Conservation (phyloP, 2,329 filamentous ascomycete genomes). For the Verticillium albo-atrum region DNA sequence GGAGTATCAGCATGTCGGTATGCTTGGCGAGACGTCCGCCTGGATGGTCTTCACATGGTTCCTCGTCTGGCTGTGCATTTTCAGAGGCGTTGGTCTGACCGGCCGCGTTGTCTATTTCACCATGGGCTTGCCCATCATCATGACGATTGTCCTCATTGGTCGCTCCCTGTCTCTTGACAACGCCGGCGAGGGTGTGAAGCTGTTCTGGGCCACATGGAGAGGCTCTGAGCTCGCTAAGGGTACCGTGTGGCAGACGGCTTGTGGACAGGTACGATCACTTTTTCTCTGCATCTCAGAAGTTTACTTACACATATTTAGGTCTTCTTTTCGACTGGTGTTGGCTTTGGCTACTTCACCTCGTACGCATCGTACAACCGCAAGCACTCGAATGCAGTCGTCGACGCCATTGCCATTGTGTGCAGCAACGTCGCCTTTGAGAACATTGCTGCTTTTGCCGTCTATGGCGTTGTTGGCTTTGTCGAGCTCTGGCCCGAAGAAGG, state of each 20-base stretch:
- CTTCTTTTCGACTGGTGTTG: conserved; percentile 10
- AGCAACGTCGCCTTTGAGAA: conserved; percentile 56
- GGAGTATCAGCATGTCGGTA: conserved; percentile 36
- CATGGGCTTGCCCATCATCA: conserved; percentile 55
- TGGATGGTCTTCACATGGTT: conserved; percentile 56
- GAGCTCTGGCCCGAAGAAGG: conserved; percentile 28
- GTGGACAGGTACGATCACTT: conserved; percentile 35
- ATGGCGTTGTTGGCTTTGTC: conserved; percentile 50
- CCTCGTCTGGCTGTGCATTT: conserved; percentile 55
- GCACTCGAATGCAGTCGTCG: conserved; percentile 55
- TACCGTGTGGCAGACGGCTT: conserved; percentile 54
- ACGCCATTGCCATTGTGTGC: conserved; percentile 49
- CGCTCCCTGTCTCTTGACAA: conserved; percentile 49
- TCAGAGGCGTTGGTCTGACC: conserved; percentile 52
- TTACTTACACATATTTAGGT: not conserved
- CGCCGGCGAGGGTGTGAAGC: conserved; percentile 44
- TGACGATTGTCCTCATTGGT: conserved; percentile 52
- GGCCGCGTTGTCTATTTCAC: conserved; percentile 57
- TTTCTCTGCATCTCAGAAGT: not conserved
- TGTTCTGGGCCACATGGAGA: conserved; percentile 42
- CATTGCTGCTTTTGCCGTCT: conserved; percentile 41
- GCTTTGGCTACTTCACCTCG: conserved; percentile 50
- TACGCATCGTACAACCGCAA: conserved; percentile 56
- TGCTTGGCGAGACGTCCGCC: conserved; percentile 53
- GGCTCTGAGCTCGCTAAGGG: conserved; percentile 44